Percentiles rank a stretch among this genome's conserved stretches.
phyloP scores from a whole-genome alignment of 805 yeast species.

The Spathaspora passalidarum region DNA sequence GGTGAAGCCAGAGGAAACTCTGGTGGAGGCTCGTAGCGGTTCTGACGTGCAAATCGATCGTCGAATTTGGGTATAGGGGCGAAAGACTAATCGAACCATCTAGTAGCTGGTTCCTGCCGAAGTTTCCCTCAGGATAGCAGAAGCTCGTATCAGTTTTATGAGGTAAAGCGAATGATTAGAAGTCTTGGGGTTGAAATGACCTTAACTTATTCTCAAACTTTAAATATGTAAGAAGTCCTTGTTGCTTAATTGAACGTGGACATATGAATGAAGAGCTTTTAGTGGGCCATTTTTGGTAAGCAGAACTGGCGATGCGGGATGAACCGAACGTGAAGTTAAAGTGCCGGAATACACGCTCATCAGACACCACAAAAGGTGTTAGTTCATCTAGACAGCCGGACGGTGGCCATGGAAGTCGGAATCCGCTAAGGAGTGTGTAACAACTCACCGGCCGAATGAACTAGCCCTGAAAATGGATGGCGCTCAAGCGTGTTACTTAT shows the following conservation, averaged over 20 bases:
- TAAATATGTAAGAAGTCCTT: conserved; percentile 41
- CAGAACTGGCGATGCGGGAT: conserved; percentile 40
- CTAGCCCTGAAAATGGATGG: conserved; percentile 42
- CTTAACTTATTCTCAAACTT: conserved; percentile 42
- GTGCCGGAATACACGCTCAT: conserved; percentile 36
- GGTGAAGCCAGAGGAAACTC: too few relatives aligned
- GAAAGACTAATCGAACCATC: too few relatives aligned
- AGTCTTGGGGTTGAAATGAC: conserved; percentile 38
- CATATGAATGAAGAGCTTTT: conserved; percentile 38
- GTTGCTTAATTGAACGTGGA: conserved; percentile 41
- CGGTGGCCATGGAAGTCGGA: conserved; percentile 53
- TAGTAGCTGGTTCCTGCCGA: too few relatives aligned
- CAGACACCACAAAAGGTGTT: conserved; percentile 46
- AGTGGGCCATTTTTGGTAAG: conserved; percentile 47
- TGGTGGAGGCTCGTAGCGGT: too few relatives aligned
- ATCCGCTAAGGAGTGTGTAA: conserved; percentile 55
- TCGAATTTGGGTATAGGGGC: too few relatives aligned
- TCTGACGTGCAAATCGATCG: too few relatives aligned
- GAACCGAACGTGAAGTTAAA: conserved; percentile 20
- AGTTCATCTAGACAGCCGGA: conserved; percentile 47
- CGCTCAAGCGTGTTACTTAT: conserved; percentile 37
- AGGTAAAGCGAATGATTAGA: conserved; percentile 41
- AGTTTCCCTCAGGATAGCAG: too few relatives aligned
- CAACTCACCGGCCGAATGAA: conserved; percentile 53
- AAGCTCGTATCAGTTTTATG: too few relatives aligned